Evolutionary conservation across 352 stramenopile species (phyloP).

Genomic region (Globisporangium perplexum): DNA sequence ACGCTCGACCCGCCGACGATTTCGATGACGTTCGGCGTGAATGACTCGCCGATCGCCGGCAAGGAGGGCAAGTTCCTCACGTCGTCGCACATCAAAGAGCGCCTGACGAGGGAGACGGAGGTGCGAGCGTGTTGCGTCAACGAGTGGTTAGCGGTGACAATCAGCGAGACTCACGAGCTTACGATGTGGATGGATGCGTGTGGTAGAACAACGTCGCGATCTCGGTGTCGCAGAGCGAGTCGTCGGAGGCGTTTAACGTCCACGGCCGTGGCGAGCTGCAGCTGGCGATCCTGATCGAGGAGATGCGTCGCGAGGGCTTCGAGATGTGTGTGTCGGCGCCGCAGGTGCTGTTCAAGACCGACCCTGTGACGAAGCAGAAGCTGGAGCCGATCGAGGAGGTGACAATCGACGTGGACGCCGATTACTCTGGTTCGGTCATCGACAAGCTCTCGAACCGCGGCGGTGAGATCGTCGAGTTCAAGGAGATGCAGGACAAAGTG

Average conservation of each 20-base stretch:
- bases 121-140: constrained; percentile 15
- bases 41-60: constrained; percentile 94
- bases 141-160: not conserved
- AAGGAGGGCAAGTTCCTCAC: constrained; percentile 98
- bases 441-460: constrained; percentile 95
- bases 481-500: constrained; percentile 90
- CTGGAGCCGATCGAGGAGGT: constrained; percentile 91
- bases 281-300: constrained; percentile 98
- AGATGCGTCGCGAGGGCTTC: constrained; percentile 98
- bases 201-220: constrained; percentile 97
- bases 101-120: constrained; percentile 92
- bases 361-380: constrained; percentile 81
- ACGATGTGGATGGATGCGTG: not conserved
- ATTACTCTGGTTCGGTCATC: constrained; percentile 96
- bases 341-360: constrained; percentile 91
- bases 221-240: constrained; percentile 83
- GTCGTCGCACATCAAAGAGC: constrained; percentile 91
- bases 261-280: constrained; percentile 96
- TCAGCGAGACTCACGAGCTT: not conserved
- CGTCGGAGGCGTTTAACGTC: constrained; percentile 92
- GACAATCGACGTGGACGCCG: constrained; percentile 94
- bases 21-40: constrained; percentile 97
- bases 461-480: constrained; percentile 90
- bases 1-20: constrained; percentile 96
- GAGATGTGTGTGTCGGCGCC: constrained; percentile 97